Evolutionary conservation across 2,329 filamentous ascomycete species (phyloP), one percentile per base, ranked within the genome.

Genomic region (Tolypocladium inflatum): DNA sequence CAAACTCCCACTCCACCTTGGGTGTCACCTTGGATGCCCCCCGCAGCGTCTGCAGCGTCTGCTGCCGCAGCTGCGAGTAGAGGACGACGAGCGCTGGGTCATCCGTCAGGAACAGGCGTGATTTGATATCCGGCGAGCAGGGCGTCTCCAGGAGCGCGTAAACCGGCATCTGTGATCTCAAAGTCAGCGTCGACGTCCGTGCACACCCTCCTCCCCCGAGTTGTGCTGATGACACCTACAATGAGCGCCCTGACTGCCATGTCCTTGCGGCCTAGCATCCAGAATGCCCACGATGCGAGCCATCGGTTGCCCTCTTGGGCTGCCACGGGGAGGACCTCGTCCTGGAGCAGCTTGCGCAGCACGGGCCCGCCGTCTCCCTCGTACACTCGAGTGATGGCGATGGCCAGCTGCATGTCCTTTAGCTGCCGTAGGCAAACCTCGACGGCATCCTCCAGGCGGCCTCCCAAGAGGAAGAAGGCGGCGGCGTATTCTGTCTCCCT

Each of bases 241-340:
- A 96, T 88, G 4, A 99, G 77, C 8, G 88, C 85, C 56, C 90
- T 84, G 8, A 97, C 91, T 7, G 93, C 89, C 78, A 91, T 89
- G 63, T 95, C 89, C 60, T 87, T 84, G 61, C 89, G 83, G 42
- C 85, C 85, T 6, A 97, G 79, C 80, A 96, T 90, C 88, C 91
- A 96, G 69, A 96, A 96, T 2, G 90, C 90, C 94, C 94, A 99
- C 0, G 89, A 94, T 13, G 92, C 90, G 59, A 96, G 83, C 93
- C 94, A 99, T 58, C 93, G 82, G 68, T 99, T 93, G 2, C 91
- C 91, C 62, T 93, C 86, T 45, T 85, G 81, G 0, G 89, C 85
- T 21, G 94, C 94, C 61, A 89, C 75, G 0, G 86, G 83, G 0
- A 97, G 78, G 2, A 97, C 83, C 60, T 88, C 89, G 13, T 96